Base-by-base conservation (phyloP, 768 basidiomycete species). In the Agaricus sinodeliciosus region DNA sequence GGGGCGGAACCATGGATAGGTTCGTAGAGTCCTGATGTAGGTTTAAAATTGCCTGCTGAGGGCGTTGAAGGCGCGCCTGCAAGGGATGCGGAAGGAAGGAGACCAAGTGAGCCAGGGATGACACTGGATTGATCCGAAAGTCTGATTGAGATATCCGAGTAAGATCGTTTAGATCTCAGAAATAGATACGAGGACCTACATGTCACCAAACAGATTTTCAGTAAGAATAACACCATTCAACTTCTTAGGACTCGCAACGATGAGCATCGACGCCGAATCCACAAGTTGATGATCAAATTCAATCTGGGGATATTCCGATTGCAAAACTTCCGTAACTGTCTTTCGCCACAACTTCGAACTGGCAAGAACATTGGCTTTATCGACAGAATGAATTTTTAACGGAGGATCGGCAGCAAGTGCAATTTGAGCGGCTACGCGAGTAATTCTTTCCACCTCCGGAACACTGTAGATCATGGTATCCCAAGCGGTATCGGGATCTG, bases 331-430 rank as follows among this genome's bases (percentile, higher is more conserved):
- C 2, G 81, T 87, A 49, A 96, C 95, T 18, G 91, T 88, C 67
- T 85, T 93, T 54, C 96, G 75, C 96, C 96, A 99, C 39, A 99
- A 73, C 45, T 96, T 75, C 34, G 92, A 95, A 63, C 83, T 90
- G 19, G 96, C 96, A 51, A 99, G 82, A 18, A 99, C 96, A 69
- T 99, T 99, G 49, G 96, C 96, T 72, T 99, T 99, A 77, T 99
- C 96, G 67, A 99, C 77, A 0, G 93, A 95, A 69, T 92, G 90
- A 54, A 99, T 85, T 18, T 82, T 77, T 43, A 95, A 77, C 16
- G 94, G 93, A 3, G 96, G 96, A 63, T 87, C 76, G 4, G 82
- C 71, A 19, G 85, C 74, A 47, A 93, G 69, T 16, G 96, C 94
- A 60, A 98, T 89, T 68, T 91, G 87, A 35, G 90, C 94, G 9